Conservation (phyloP, 495 filamentous ascomycete genomes). For the Astrocystis sublimbata region DNA sequence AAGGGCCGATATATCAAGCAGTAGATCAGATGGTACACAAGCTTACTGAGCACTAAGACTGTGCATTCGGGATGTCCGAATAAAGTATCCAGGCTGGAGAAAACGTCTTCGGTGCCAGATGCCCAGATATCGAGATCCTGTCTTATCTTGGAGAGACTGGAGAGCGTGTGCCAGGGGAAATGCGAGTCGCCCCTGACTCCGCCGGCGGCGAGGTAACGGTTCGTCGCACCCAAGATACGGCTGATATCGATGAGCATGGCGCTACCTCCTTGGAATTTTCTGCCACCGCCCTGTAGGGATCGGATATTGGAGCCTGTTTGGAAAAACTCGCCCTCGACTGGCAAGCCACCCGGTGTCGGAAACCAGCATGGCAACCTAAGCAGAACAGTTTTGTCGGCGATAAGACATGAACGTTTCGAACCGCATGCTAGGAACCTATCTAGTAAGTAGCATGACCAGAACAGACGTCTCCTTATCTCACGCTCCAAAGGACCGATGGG, state of each 20-base stretch:
- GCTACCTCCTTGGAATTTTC: constrained; percentile 66
- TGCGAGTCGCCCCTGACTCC: constrained; percentile 86
- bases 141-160: constrained; percentile 80
- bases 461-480: constrained; percentile 72
- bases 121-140: constrained; percentile 85
- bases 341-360: constrained; percentile 53
- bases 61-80: constrained; percentile 79
- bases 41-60: constrained; percentile 74
- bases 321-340: constrained; percentile 73
- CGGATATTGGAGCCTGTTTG: constrained; percentile 71
- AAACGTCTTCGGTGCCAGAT: constrained; percentile 75
- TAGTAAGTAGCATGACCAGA: constrained; percentile 83
- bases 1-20: constrained; percentile 85
- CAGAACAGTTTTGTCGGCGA: constrained; percentile 71
- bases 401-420: constrained; percentile 73
- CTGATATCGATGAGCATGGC: constrained; percentile 80
- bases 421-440: constrained; percentile 78
- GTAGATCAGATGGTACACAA: constrained; percentile 81
- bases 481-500: constrained; percentile 62
- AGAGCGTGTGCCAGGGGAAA: constrained; percentile 84
- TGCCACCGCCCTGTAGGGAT: constrained; percentile 63
- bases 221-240: constrained; percentile 78
- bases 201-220: constrained; percentile 78
- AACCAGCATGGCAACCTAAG: constrained; percentile 71
- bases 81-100: constrained; percentile 69